Base-by-base conservation (phyloP, 257 asterid genomes). In the Nicotiana knightiana region DNA sequence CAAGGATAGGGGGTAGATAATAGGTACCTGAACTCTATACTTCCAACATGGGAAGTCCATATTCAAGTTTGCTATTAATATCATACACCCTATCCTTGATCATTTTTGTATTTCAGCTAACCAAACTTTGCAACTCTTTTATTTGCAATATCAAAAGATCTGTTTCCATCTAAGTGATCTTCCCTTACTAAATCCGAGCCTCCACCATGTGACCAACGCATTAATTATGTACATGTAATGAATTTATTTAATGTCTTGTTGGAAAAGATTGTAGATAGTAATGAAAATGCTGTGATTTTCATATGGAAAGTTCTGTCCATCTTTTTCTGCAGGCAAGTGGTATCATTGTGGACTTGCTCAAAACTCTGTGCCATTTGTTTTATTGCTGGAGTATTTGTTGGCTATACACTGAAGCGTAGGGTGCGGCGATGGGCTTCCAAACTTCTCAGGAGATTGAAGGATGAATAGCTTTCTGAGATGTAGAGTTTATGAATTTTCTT, bases 371-470 rank as follows among this genome's bases (percentile, higher is more conserved):
- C 92, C 53, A 21, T 87, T 59, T 93, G 84, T 91, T 94, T 94
- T 86, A 85, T 94, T 85, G 96, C 93, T 81, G 98, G 98, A 83
- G 79, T 91, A 48, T 15, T 93, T 73, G 89, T 83, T 67, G 98
- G 98, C 62, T 94, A 90, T 88, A 91, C 97, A 4, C 85, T 93
- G 89, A 94, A 94, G 88, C 83, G 87, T 76, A 92, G 93, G 39
- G 97, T 94, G 59, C 87, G 86, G 37, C 90, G 89, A 30, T 93
- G 97, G 97, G 95, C 94, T 18, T 87, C 94, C 57, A 91, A 66
- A 77, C 82, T 94, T 77, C 87, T 94, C 51, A 82, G 85, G 84
- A 87, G 86, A 85, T 63, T 93, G 82, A 91, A 90, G 86, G 93
- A 94, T 81, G 30, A 67, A 67, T 67, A 35, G 4, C 76, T 17